Conservation (phyloP, 1,139 yeast genomes). For the Suhomyces coccinellae region DNA sequence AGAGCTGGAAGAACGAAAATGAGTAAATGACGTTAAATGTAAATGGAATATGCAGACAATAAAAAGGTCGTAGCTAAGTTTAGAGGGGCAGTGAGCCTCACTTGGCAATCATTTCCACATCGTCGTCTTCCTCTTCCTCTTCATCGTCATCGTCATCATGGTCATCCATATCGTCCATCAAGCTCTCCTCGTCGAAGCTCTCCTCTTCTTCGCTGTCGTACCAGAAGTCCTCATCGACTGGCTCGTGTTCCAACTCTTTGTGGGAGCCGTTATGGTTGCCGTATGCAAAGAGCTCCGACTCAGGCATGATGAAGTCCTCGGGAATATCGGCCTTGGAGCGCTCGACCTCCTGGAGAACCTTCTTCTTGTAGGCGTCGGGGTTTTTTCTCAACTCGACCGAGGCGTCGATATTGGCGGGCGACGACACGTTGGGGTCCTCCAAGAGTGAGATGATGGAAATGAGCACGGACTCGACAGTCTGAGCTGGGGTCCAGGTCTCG, state of each 20-base stretch:
- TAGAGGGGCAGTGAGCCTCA: neutral
- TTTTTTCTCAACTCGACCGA: conserved; percentile 88
- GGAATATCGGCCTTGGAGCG: conserved; percentile 85
- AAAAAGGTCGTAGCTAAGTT: conserved; percentile 5
- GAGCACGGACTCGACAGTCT: conserved; percentile 87
- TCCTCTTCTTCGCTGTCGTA: conserved; percentile 65
- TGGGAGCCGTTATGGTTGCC: conserved; percentile 43
- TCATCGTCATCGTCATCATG: conserved; percentile 60
- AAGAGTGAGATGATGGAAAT: conserved; percentile 85
- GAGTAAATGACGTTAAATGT: conserved; percentile 10
- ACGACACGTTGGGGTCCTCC: conserved; percentile 89
- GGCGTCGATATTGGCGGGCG: conserved; percentile 97
- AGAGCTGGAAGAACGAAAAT: conserved; percentile 5
- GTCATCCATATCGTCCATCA: conserved; percentile 54
- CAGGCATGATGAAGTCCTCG: conserved; percentile 80
- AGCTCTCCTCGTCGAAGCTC: conserved; percentile 54
- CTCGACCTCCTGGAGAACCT: conserved; percentile 81
- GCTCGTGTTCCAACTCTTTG: conserved; percentile 55
- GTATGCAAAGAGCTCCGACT: conserved; percentile 58
- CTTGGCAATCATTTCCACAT: conserved; percentile 32
- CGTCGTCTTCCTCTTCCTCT: conserved; percentile 51
- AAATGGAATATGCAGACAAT: conserved; percentile 10
- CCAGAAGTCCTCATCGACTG: conserved; percentile 85
- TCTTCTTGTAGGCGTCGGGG: conserved; percentile 74
- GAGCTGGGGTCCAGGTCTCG: conserved; percentile 97